phyloP scores from a whole-genome alignment of 352 stramenopile genomes.

The Globisporangium yorkense region DNA sequence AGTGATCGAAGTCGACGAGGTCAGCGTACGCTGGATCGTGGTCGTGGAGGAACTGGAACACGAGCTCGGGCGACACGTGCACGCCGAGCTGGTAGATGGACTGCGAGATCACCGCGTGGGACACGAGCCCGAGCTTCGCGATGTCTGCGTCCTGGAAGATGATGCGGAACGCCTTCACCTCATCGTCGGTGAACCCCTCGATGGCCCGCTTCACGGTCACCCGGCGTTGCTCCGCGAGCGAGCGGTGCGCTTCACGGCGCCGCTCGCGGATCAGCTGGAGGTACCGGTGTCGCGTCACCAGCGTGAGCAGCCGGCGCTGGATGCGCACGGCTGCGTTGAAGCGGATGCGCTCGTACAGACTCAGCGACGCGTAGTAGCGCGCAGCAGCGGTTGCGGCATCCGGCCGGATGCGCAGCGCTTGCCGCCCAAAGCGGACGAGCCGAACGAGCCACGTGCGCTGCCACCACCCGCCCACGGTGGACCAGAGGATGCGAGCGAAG shows the following conservation, averaged over 20 bases:
- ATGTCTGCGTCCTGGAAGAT: slow-evolving; percentile 59
- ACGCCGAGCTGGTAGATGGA: slow-evolving; percentile 73
- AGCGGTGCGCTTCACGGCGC: slow-evolving; percentile 37
- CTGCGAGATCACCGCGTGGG: slow-evolving; percentile 57
- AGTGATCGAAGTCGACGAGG: slow-evolving; percentile 78
- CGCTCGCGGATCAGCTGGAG: slow-evolving; percentile 33
- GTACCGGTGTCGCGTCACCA: slow-evolving; percentile 46
- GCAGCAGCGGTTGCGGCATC: slow-evolving; percentile 19
- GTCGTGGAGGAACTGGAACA: slow-evolving; percentile 38
- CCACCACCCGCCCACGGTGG: slow-evolving; percentile 62
- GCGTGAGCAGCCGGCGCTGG: slow-evolving; percentile 52
- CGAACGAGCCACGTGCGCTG: slow-evolving; percentile 28
- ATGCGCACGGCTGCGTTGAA: slow-evolving; percentile 62
- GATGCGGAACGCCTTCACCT: slow-evolving; percentile 54
- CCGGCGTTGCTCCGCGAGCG: slow-evolving; percentile 28
- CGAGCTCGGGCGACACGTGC: slow-evolving; percentile 34
- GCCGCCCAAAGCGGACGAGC: slow-evolving; percentile 37
- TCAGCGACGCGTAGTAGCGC: slow-evolving; percentile 41
- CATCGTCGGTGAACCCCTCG: slow-evolving; percentile 54
- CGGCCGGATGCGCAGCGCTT: slow-evolving; percentile 39
- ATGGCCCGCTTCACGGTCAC: slow-evolving; percentile 44
- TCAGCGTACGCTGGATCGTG: slow-evolving; percentile 70
- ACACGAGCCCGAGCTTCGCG: slow-evolving; percentile 59
- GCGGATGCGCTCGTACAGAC: slow-evolving; percentile 64
- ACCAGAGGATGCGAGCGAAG: slow-evolving; percentile 38